Conservation (phyloP, 2,329 filamentous ascomycete species). For the Alternaria longipes region DNA sequence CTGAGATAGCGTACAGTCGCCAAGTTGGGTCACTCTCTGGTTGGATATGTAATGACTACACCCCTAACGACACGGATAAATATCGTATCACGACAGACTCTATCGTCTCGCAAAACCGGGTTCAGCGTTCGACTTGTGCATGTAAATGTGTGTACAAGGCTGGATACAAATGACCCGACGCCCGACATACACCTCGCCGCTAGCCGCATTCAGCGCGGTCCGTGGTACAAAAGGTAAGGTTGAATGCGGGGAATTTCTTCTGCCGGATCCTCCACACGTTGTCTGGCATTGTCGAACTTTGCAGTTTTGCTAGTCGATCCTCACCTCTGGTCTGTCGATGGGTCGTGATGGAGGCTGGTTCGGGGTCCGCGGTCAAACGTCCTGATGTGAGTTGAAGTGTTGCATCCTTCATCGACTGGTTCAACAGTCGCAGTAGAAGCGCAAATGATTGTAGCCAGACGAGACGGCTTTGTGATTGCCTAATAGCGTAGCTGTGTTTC, state of each 20-base stretch:
- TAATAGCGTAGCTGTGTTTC: background rate
- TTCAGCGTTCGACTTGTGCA: background rate
- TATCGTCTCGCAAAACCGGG: background rate
- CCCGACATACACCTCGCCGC: constrained; percentile 5
- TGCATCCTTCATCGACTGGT: background rate
- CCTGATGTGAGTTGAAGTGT: background rate
- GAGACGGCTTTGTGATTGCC: background rate
- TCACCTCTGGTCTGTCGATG: background rate
- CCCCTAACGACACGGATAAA: background rate
- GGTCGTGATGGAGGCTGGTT: background rate
- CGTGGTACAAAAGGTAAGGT: constrained; percentile 4
- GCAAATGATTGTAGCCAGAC: background rate
- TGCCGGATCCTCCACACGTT: background rate
- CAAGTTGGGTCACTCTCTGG: background rate
- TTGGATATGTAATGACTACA: background rate
- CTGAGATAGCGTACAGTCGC: background rate
- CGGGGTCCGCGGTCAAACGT: background rate
- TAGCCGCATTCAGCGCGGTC: constrained; percentile 8
- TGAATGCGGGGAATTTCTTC: constrained; percentile 7
- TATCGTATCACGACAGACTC: background rate
- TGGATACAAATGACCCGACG: constrained; percentile 9
- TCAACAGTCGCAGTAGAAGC: background rate
- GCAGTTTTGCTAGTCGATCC: background rate
- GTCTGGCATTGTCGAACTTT: background rate
- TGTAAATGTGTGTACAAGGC: background rate